A percentile compares a stretch with the other conserved stretches of the same genome.
Conservation (phyloP, 75 land plant genomes). For the Chamaecyparis obtusa region DNA sequence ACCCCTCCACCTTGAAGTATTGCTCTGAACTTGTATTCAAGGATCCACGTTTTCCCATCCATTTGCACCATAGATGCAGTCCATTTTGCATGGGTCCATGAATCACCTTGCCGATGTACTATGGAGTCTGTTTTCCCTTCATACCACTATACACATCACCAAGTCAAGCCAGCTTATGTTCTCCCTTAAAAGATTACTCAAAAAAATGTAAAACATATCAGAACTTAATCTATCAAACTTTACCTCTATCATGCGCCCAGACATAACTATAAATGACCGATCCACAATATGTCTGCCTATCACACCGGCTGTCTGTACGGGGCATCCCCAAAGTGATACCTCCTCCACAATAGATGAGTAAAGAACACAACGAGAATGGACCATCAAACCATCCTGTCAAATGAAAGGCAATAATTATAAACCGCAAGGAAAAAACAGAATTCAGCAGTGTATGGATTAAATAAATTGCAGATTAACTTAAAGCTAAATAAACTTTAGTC, state of each 20-base stretch:
- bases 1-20: background rate
- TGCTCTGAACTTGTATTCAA: slow-evolving; percentile 27
- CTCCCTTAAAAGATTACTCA: background rate
- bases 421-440: background rate
- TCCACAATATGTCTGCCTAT: slow-evolving; percentile 17
- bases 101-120: slow-evolving; percentile 28
- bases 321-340: slow-evolving; percentile 84
- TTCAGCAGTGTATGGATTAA: background rate
- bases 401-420: slow-evolving; percentile 5
- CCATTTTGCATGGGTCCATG: slow-evolving; percentile 50
- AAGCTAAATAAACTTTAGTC: background rate
- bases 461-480: background rate
- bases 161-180: background rate
- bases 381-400: slow-evolving; percentile 49
- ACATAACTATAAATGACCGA: slow-evolving; percentile 31
- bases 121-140: slow-evolving; percentile 32
- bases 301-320: slow-evolving; percentile 50
- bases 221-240: background rate
- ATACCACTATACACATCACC: slow-evolving; percentile 43
- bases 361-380: slow-evolving; percentile 50
- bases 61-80: slow-evolving; percentile 50
- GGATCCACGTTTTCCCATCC: slow-evolving; percentile 63
- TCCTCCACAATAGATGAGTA: slow-evolving; percentile 53
- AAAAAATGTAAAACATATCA: background rate
- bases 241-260: slow-evolving; percentile 46